Percentiles rank a stretch among this genome's conserved stretches.
Evolutionary conservation across 1,284 basidiomycete species (phyloP).

Genomic region (Puccinia polysora): DNA sequence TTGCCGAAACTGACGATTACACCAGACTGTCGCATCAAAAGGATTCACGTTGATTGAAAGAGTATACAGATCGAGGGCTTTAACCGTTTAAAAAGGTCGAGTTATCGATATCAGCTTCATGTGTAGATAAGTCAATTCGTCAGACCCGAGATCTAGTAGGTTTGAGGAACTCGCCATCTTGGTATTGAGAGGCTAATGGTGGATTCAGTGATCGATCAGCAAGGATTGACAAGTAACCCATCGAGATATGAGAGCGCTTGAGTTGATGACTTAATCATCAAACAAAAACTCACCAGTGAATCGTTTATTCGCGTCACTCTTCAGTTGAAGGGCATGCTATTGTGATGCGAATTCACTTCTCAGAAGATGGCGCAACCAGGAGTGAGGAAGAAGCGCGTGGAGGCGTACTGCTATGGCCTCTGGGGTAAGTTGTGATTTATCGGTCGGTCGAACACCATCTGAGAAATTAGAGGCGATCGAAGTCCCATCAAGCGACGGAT

Average conservation of each 20-base stretch:
- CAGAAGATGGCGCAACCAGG: not conserved
- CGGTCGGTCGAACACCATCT: constrained; percentile 4
- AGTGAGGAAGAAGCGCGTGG: not conserved
- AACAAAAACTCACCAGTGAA: constrained; percentile 62
- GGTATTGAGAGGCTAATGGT: not conserved
- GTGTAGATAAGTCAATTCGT: constrained; percentile 7
- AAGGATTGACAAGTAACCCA: not conserved
- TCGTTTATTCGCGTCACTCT: constrained; percentile 77
- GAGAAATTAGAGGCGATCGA: constrained; percentile 25
- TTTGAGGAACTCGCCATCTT: not conserved
- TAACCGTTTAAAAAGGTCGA: constrained; percentile 46
- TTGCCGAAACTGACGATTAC: constrained; percentile 46
- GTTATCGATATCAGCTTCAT: too few relatives aligned
- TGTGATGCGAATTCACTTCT: not conserved
- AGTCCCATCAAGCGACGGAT: constrained; percentile 41
- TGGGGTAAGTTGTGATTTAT: constrained; percentile 3
- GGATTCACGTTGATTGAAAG: constrained; percentile 51
- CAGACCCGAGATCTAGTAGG: not conserved
- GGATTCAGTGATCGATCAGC: not conserved
- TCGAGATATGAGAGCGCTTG: too few relatives aligned
- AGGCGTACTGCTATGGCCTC: constrained; percentile 10
- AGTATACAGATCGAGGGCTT: constrained; percentile 51
- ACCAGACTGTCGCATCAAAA: constrained; percentile 52
- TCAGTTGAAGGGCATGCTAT: constrained; percentile 57
- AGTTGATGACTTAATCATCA: not conserved